Percentiles rank a stretch among this genome's conserved stretches.
Conservation (phyloP, 805 yeast genomes). For the Kregervanrija pseudodelftensis region DNA sequence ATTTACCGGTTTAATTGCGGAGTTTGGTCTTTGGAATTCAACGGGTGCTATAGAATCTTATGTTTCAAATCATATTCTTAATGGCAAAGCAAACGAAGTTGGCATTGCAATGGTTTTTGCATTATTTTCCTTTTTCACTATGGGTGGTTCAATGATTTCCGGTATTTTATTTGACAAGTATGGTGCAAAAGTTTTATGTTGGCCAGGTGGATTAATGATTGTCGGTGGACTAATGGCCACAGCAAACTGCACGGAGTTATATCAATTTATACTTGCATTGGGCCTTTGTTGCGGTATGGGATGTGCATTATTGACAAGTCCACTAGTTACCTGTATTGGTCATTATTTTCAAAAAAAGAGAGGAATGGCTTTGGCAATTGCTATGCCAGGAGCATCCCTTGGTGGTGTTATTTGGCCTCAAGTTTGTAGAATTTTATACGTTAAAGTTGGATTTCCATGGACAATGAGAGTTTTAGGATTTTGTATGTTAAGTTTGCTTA, state of each 20-base stretch:
- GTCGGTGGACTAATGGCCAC: slow-evolving; percentile 37
- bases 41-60: slow-evolving; percentile 65
- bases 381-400: slow-evolving; percentile 52
- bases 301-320: slow-evolving; percentile 36
- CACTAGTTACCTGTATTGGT: slow-evolving; percentile 42
- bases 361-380: slow-evolving; percentile 55
- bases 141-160: slow-evolving; percentile 32
- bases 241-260: slow-evolving; percentile 35
- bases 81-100: slow-evolving; percentile 32
- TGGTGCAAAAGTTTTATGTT: slow-evolving; percentile 34
- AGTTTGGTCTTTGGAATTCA: slow-evolving; percentile 61
- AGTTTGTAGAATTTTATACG: slow-evolving; percentile 43
- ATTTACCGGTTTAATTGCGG: slow-evolving; percentile 47
- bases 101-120: slow-evolving; percentile 69
- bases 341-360: slow-evolving; percentile 57
- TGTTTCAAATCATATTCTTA: slow-evolving; percentile 45
- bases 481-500: slow-evolving; percentile 29
- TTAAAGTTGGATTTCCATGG: slow-evolving; percentile 50
- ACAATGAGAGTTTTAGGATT: slow-evolving; percentile 50
- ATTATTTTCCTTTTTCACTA: slow-evolving; percentile 37
- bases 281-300: slow-evolving; percentile 44
- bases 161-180: slow-evolving; percentile 40
- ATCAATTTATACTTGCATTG: slow-evolving; percentile 47
- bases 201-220: slow-evolving; percentile 30
- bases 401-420: slow-evolving; percentile 54